phyloP scores from a whole-genome alignment of 768 basidiomycete genomes.

The Termitomyces heimii region DNA sequence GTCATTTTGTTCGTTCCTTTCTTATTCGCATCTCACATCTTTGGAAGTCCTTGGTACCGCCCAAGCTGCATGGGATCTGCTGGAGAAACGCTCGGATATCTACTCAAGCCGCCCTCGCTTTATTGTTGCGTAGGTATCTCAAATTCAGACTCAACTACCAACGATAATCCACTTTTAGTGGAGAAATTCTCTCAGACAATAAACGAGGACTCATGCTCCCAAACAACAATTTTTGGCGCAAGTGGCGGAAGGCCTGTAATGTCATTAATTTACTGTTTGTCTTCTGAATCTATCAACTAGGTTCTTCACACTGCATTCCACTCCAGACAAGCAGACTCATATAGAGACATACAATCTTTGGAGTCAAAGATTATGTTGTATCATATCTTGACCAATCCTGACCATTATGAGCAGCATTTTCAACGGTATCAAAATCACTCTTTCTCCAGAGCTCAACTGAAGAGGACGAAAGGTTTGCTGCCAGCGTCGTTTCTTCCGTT shows the following conservation, averaged over 20 bases:
- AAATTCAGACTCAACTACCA: background rate
- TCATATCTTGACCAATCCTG: slow-evolving; percentile 33
- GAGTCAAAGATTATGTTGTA: slow-evolving; percentile 40
- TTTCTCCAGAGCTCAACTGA: background rate
- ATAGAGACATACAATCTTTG: slow-evolving; percentile 41
- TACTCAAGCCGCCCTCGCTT: slow-evolving; percentile 45
- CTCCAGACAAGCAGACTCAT: slow-evolving; percentile 32
- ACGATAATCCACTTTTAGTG: slow-evolving; percentile 16
- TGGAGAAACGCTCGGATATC: slow-evolving; percentile 40
- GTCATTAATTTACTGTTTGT: background rate
- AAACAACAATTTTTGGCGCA: slow-evolving; percentile 37
- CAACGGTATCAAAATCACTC: slow-evolving; percentile 22
- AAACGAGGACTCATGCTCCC: slow-evolving; percentile 42
- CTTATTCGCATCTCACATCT: background rate
- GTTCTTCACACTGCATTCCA: slow-evolving; percentile 41
- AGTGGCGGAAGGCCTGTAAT: slow-evolving; percentile 36
- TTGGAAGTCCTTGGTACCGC: slow-evolving; percentile 36
- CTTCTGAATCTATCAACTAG: slow-evolving; percentile 14
- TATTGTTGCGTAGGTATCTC: slow-evolving; percentile 30
- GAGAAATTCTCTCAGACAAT: slow-evolving; percentile 41
- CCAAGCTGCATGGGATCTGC: slow-evolving; percentile 39
- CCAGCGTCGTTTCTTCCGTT: slow-evolving; percentile 38
- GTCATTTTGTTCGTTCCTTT: slow-evolving; percentile 13
- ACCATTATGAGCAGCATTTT: slow-evolving; percentile 34
- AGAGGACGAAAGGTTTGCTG: slow-evolving; percentile 28